Base-by-base conservation (phyloP, 371 early-diverging fungal genomes). In the Saksenaea vasiformis region DNA sequence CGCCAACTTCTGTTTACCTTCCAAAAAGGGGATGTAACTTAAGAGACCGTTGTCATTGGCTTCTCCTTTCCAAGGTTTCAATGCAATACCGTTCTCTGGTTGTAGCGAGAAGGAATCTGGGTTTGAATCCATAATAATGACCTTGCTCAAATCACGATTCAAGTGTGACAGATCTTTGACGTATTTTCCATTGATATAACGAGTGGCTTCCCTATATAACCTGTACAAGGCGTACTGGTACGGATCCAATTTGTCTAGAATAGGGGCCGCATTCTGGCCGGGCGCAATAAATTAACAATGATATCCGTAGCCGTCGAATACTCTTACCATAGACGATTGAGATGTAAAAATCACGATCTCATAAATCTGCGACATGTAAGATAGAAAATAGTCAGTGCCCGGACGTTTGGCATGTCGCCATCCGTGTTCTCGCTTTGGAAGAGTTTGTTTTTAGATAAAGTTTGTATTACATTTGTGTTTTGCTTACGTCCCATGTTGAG, bases 351-450 rank as follows among this genome's bases (percentile, higher is more conserved):
- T 86, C 34, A 99, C 98, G 61, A 98, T 87, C 80, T 99, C 99
- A 74, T 86, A 98, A 78, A 93, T 90, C 69, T 91, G 90, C 56
- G 90, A 84, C 74, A 98, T 76, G 77, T 95, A 93, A 39, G 92
- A 85, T 28, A 99, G 70, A 77, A 99, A 96, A 68, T 95, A 91
- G 61, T 99, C 97, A 43, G 93, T 91, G 54, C 95, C 96, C 15
- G 99, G 98, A 51, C 99, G 87, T 73, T 95, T 94, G 28, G 95
- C 95, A 58, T 91, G 90, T 57, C 96, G 88, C 98, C 98, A 99
- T 7, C 99, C 97, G 59, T 90, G 82, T 47, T 92, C 87, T 73
- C 86, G 86, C 90, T 90, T 38, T 27, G 7, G 31, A 31, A 31
- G 7, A 31, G 31, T 7, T 31, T 31, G 31, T 31, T n/a, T n/a